Evolutionary conservation across 768 basidiomycete species (phyloP).

Genomic region (Sporobolomyces pararoseus): DNA sequence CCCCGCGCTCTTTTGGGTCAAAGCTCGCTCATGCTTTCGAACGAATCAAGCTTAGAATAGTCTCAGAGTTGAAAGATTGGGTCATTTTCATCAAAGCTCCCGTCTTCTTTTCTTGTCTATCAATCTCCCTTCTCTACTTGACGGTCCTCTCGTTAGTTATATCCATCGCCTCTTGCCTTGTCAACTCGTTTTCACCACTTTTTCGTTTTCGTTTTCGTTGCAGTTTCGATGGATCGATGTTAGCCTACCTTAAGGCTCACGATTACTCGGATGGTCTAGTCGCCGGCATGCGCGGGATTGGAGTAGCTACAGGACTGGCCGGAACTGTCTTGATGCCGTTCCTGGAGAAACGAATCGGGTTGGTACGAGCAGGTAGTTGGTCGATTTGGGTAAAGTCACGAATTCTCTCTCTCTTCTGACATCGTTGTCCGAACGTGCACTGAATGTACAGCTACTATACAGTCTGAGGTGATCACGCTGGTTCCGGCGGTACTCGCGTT

Average conservation of each 20-base stretch:
- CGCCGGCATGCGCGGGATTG: conserved; percentile 54
- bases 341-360: conserved; percentile 53
- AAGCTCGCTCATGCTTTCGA: neutral
- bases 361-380: conserved; percentile 57
- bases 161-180: neutral
- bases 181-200: neutral
- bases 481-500: conserved; percentile 55
- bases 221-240: conserved; percentile 58
- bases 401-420: too few relatives aligned
- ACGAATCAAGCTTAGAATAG: neutral
- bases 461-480: conserved; percentile 53
- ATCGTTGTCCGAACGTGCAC: too few relatives aligned
- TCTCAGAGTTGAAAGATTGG: conserved; percentile 48
- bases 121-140: conserved; percentile 55
- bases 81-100: conserved; percentile 51
- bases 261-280: conserved; percentile 55
- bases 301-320: conserved; percentile 52
- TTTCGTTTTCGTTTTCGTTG: neutral
- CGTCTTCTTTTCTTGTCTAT: conserved; percentile 53
- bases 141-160: conserved; percentile 51
- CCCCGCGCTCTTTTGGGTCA: neutral
- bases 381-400: conserved; percentile 51
- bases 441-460: too few relatives aligned
- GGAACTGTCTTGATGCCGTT: conserved; percentile 55
- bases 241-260: conserved; percentile 56